phyloP scores from a whole-genome alignment of 257 asterid genomes.

The Penstemon eatonii region DNA sequence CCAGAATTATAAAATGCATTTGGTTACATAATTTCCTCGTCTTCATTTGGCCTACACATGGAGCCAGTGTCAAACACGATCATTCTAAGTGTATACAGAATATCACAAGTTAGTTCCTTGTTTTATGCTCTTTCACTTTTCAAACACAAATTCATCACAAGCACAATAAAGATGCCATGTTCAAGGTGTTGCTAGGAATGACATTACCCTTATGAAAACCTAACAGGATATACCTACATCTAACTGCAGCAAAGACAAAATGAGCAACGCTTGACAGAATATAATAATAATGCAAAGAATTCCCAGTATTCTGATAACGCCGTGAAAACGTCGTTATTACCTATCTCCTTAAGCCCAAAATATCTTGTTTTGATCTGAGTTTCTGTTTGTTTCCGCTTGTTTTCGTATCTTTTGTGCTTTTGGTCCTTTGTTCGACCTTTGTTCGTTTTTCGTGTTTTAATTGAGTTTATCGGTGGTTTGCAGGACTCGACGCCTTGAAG shows the following conservation, averaged over 20 bases:
- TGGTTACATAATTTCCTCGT: slow-evolving; percentile 1
- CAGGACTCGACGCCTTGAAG: no score
- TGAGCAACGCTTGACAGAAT: neutral
- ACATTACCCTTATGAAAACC: slow-evolving; percentile 15
- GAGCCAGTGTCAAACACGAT: slow-evolving; percentile 1
- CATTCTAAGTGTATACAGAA: neutral
- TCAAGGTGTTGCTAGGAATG: neutral
- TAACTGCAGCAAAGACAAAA: slow-evolving; percentile 14
- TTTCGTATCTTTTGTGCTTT: no score
- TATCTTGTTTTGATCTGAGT: no score
- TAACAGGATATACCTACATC: neutral
- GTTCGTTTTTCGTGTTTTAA: no score
- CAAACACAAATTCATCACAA: slow-evolving; percentile 6
- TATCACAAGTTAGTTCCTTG: slow-evolving; percentile 4
- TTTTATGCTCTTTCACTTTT: slow-evolving; percentile 8
- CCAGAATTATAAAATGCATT: neutral
- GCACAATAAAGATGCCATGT: slow-evolving; percentile 15
- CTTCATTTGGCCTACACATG: slow-evolving; percentile 10
- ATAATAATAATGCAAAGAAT: slow-evolving; percentile 13
- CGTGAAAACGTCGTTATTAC: no score
- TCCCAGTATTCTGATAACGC: neutral
- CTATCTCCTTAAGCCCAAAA: no score
- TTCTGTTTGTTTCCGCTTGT: no score
- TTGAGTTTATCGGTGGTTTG: no score
- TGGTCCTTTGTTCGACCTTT: no score